Evolutionary conservation across 345 rosid species (phyloP).

Genomic region (Lagerstroemia speciosa): DNA sequence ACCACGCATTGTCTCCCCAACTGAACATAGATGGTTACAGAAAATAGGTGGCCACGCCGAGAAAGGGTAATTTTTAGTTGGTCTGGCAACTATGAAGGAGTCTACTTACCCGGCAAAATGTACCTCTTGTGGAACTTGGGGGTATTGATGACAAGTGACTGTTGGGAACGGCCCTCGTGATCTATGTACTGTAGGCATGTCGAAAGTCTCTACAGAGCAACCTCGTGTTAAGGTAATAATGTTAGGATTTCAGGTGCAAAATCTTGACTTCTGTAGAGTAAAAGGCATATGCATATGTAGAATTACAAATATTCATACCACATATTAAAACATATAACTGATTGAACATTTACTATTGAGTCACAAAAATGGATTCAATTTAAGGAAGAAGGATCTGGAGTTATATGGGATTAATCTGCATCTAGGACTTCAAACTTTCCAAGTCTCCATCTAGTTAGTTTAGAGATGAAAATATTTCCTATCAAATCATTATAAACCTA

Average conservation of each 20-base stretch:
- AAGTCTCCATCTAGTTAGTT: not conserved
- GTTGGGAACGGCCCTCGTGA: conserved; percentile 77
- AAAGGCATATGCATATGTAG: not conserved
- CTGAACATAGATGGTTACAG: conserved; percentile 25
- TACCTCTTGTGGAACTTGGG: conserved; percentile 86
- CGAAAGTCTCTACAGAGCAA: conserved; percentile 53
- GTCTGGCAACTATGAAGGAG: not conserved
- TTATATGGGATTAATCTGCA: no score
- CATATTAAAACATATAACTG: not conserved
- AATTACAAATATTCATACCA: conserved; percentile 1
- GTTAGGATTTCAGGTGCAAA: not conserved
- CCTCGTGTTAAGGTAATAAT: conserved; percentile 1
- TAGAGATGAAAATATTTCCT: not conserved
- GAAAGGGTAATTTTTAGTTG: not conserved
- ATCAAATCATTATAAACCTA: not conserved
- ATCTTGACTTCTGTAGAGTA: not conserved
- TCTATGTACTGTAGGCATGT: conserved; percentile 83
- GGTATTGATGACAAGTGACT: conserved; percentile 64
- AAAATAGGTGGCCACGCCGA: not conserved
- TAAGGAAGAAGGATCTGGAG: no score
- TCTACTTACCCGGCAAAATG: conserved; percentile 62
- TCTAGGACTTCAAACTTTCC: not conserved
- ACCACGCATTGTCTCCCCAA: conserved; percentile 68
- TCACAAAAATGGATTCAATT: not conserved
- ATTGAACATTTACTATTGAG: not conserved